phyloP scores from a whole-genome alignment of 2,329 filamentous ascomycete genomes.

The Mariannaea sp. region DNA sequence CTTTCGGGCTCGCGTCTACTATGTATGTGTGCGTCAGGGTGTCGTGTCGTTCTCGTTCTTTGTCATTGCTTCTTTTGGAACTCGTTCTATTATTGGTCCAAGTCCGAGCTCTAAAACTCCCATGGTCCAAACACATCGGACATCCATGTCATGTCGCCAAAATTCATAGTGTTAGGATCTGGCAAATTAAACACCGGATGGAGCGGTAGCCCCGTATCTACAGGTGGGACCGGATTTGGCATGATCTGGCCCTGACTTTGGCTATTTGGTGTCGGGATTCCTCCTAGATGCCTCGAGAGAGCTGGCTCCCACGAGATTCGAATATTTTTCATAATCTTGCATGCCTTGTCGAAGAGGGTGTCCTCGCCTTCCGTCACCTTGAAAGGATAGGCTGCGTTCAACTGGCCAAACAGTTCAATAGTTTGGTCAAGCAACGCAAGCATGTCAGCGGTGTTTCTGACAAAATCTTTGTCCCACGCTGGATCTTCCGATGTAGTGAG shows the following conservation, averaged over 20 bases:
- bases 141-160: slow-evolving; percentile 46
- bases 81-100: neutral
- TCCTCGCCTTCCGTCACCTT: slow-evolving; percentile 38
- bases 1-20: no score
- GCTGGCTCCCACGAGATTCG: slow-evolving; percentile 44
- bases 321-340: slow-evolving; percentile 44
- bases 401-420: slow-evolving; percentile 40
- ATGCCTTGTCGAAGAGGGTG: slow-evolving; percentile 41
- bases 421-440: slow-evolving; percentile 43
- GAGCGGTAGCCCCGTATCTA: slow-evolving; percentile 16
- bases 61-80: neutral
- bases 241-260: slow-evolving; percentile 28
- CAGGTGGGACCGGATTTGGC: slow-evolving; percentile 10
- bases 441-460: slow-evolving; percentile 44
- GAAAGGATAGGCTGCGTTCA: slow-evolving; percentile 37
- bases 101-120: slow-evolving; percentile 36
- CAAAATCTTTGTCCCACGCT: slow-evolving; percentile 47
- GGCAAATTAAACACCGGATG: slow-evolving; percentile 27
- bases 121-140: slow-evolving; percentile 46
- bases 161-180: slow-evolving; percentile 38
- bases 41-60: no score
- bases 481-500: slow-evolving; percentile 47
- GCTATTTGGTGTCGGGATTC: slow-evolving; percentile 39
- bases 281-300: slow-evolving; percentile 38
- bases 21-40: no score